A percentile compares a stretch with the other conserved stretches of the same genome.
Conservation (phyloP, 805 yeast genomes). For the Cyberlindnera maclurae region DNA sequence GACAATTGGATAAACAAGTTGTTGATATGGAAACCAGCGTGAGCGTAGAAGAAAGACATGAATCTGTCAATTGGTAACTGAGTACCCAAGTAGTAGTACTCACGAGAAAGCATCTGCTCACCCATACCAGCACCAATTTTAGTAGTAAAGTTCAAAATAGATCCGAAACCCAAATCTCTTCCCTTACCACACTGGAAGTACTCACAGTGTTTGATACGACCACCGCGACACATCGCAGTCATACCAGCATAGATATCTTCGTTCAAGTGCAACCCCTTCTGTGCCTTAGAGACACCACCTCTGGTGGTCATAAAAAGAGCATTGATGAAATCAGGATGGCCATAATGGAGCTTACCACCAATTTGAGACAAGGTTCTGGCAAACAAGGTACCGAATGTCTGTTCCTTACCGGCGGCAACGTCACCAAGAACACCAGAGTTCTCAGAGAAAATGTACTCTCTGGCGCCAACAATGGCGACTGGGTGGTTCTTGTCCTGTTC, state of each 20-base stretch:
- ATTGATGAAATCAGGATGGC: constrained; percentile 82
- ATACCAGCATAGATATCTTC: constrained; percentile 89
- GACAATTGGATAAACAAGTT: constrained; percentile 74
- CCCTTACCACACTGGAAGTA: constrained; percentile 90
- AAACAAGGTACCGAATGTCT: constrained; percentile 79
- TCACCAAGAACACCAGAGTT: constrained; percentile 82
- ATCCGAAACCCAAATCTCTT: constrained; percentile 82
- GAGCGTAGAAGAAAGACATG: constrained; percentile 79
- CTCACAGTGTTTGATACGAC: constrained; percentile 82
- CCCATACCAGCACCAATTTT: constrained; percentile 94
- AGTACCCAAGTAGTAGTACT: constrained; percentile 74
- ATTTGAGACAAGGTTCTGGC: constrained; percentile 79
- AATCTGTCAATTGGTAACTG: constrained; percentile 76
- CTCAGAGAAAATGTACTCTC: constrained; percentile 84
- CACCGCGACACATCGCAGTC: constrained; percentile 78
- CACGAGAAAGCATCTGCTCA: constrained; percentile 81
- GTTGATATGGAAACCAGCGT: constrained; percentile 81
- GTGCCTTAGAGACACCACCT: constrained; percentile 86
- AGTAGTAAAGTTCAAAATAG: constrained; percentile 78
- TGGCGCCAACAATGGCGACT: constrained; percentile 81
- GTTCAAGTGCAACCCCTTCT: constrained; percentile 76
- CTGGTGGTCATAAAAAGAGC: constrained; percentile 73
- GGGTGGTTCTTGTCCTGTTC: constrained; percentile 49
- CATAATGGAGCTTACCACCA: constrained; percentile 83
- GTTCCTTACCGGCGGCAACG: constrained; percentile 88